Base-by-base conservation (phyloP, 2,329 filamentous ascomycete species). In the Talaromyces sp. region DNA sequence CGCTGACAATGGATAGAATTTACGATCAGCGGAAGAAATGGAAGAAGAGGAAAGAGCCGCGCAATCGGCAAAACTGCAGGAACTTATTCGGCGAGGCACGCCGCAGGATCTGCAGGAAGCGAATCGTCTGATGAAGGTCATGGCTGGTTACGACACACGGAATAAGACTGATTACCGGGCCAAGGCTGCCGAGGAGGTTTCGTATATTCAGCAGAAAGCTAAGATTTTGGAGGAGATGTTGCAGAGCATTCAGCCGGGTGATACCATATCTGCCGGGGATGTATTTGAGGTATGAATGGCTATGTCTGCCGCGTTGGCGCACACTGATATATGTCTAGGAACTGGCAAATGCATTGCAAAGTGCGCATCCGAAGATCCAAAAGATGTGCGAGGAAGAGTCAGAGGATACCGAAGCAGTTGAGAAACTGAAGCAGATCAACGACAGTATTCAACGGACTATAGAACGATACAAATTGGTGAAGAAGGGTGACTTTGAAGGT, bases 321-420 rank as follows among this genome's bases (percentile, higher is more conserved):
- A 8, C n/a, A 34, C n/a, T 56, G 38, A 54, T 13, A 25, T 38
- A 8, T 22, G 31, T 67, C 67, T 65, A 93, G 83, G 95, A 99
- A 82, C 85, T 99, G 63, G 93, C 93, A 5, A 89, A 91, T 69
- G 89, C 95, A 10, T 84, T 99, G 54, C 91, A 92, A 76, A 97
- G 91, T 74, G 95, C 95, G 2, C 95, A 99, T 73, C 95, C 95
- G 8, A 99, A 99, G 82, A 98, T 99, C 69, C 94, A 98, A 76
- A 97, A 92, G 80, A 99, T 99, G 94, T 98, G 94, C 74, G 94
- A 98, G 78, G 95, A 99, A 78, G 95, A 99, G 75, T 97, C 93
- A 11, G 94, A 98, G 68, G 95, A 99, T 74, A 89, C 93, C 68
- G 95, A 97, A 80, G 95, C 95, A 5, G 95, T 99, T 5, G 91